Evolutionary conservation across 371 early-diverging fungal species (phyloP), one percentile per base, ranked within the genome.

Genomic region (Smittium culicis): DNA sequence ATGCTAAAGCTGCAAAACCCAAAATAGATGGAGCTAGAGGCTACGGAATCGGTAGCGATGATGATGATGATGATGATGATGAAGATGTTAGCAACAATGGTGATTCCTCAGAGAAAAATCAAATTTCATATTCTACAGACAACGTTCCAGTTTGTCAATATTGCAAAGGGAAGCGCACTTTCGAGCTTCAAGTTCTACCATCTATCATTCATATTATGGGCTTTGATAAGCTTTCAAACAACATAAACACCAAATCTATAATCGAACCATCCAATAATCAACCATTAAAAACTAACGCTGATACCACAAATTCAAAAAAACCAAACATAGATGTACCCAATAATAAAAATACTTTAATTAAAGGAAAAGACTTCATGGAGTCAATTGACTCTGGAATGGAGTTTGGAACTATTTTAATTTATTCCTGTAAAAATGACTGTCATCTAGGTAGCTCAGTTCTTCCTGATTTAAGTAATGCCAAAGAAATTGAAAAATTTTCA

Each of bases 101-200:
- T n/a, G n/a, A n/a, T n/a, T n/a, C n/a, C n/a, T n/a, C n/a, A n/a
- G n/a, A n/a, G n/a, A n/a, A n/a, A n/a, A n/a, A n/a, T n/a, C n/a
- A n/a, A n/a, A n/a, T n/a, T n/a, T 16, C 31, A 29, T 77, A 68
- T 65, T 67, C 69, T 54, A 61, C 73, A 1, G 68, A 64, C 35
- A 29, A 68, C 34, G 76, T 79, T 66, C 85, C 81, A 2, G 65
- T 35, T 5, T 95, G 96, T 71, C 71, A 71, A 8, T 73, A 73
- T n/a, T 96, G 96, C 69, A 77, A 79, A 1, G 82, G 80, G 1
- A 80, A 77, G n/a, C 82, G 94, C n/a, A 81, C 83, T 8, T 96
- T 91, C 74, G 96, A 95, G 75, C 85, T 86, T 65, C 95, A 95
- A 71, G 70, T 96, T 65, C 94, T 96, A 94, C 96, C 96, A 0